Base-by-base conservation (phyloP, 2,329 filamentous ascomycete species). In the Microcyclosporella mali region DNA sequence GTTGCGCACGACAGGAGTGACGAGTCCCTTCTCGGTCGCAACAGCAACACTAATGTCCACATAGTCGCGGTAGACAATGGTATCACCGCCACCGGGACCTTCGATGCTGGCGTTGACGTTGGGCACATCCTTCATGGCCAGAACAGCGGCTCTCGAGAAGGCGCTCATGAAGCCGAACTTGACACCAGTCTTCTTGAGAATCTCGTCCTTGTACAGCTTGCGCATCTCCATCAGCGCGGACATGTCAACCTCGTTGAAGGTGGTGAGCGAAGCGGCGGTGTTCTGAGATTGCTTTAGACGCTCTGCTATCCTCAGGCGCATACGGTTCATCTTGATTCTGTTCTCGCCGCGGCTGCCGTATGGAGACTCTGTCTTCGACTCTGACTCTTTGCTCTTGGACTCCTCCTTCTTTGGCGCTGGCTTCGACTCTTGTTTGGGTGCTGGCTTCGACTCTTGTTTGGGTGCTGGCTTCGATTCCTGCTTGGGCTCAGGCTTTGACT, bases 131-230 rank as follows among this genome's bases (percentile, higher is more conserved):
- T 84, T 85, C 86, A 95, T 94, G 45, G 92, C 92, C 47, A 97
- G 74, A 33, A 94, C 81, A 57, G 81, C 86, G 36, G 92, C 92
- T 52, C 85, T 85, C 3, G 90, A 86, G 70, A 98, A 98, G 43
- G 90, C 90, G 66, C 88, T 92, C 90, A 98, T 97, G 74, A 97
- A 98, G n/a, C 92, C 92, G 41, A 98, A 83, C 75, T 97, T 98
- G 45, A 97, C 85, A 33, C 89, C 90, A 8, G 87, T 92, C 75
- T 90, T 94, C 78, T 97, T 95, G 45, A 97, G 74, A 16, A 95
- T 74, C 46, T 95, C 89, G 47, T 97, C 90, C 75, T 97, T 97
- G 78, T 97, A 97, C 35, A 88, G 75, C 69, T 94, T 95, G 57
- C 92, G 85, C 74, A 98, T 90, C 51, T 95, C 88, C 84, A 97